A percentile compares a stretch with the other conserved stretches of the same genome.
Evolutionary conservation across 2,329 filamentous ascomycete species (phyloP).

Genomic region (Trichoderma hamatum): DNA sequence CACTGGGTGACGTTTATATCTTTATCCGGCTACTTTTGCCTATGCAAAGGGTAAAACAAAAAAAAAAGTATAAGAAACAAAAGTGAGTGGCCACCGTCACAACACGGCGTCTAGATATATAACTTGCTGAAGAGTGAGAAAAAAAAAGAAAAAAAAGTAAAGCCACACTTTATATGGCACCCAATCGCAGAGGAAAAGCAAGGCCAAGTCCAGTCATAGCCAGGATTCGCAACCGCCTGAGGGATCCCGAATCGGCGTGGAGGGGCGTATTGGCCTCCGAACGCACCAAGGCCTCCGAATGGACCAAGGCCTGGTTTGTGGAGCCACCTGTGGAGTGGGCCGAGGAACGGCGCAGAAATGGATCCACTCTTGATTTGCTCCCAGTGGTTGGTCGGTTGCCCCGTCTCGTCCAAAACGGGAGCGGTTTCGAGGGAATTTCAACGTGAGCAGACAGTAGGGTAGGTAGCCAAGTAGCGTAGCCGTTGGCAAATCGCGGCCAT

Average conservation of each 20-base stretch:
- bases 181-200: not conserved
- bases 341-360: conserved; percentile 9
- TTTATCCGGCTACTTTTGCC: not conserved
- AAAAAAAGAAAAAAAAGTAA: conserved; percentile 6
- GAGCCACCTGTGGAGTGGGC: conserved; percentile 12
- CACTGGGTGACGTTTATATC: not conserved
- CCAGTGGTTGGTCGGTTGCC: conserved; percentile 3
- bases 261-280: conserved; percentile 5
- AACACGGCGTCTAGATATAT: not conserved
- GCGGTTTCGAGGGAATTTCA: not conserved
- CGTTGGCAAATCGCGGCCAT: not conserved
- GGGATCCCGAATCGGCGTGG: not conserved
- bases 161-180: conserved; percentile 9
- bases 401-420: not conserved
- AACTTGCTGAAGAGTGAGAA: not conserved
- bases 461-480: too few relatives aligned
- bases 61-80: not conserved
- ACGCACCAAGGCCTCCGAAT: not conserved
- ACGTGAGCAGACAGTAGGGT: not conserved
- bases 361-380: not conserved
- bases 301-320: not conserved
- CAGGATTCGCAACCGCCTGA: not conserved
- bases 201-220: conserved; percentile 2
- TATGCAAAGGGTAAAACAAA: not conserved
- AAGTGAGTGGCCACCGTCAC: conserved; percentile 1